A percentile compares a stretch with the other conserved stretches of the same genome.
These are phyloP conservation scores for Funneliformis caledonium DNA, from an alignment of 371 early-diverging fungal species.

Conservation along the genomic window DNA sequence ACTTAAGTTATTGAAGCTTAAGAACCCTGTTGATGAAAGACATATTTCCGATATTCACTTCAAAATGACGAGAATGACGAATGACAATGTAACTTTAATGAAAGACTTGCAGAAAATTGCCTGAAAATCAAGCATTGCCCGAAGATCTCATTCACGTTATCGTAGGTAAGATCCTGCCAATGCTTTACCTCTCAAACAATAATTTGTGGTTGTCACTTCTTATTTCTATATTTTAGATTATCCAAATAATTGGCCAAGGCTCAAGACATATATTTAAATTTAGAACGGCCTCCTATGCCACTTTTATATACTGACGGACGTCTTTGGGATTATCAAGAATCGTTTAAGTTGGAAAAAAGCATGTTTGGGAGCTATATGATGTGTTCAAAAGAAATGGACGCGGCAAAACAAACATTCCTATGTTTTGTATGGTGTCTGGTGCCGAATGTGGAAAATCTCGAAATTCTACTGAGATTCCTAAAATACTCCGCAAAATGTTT, in stretches of 20 bases:
- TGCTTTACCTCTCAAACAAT: too few relatives aligned
- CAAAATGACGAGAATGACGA: not conserved
- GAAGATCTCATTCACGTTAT: too few relatives aligned
- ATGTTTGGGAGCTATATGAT: not conserved
- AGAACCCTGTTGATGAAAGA: slow-evolving; percentile 4
- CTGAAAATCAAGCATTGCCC: too few relatives aligned
- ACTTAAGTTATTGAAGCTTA: not conserved
- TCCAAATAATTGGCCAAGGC: too few relatives aligned
- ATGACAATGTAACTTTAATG: not conserved
- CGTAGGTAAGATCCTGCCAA: too few relatives aligned
- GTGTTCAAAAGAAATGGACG: not conserved
- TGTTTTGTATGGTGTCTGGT: slow-evolving; percentile 1
- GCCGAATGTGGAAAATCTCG: slow-evolving; percentile 14
- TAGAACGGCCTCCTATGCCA: not conserved
- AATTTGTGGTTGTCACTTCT: too few relatives aligned
- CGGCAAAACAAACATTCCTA: not conserved
- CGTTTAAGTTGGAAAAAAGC: not conserved
- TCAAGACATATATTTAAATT: not conserved
- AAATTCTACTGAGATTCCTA: not conserved
- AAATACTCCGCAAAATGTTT: not conserved
- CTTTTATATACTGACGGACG: not conserved
- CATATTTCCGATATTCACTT: not conserved
- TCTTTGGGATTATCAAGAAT: not conserved
- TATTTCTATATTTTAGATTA: too few relatives aligned
- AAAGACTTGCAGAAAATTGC: too few relatives aligned